Conservation (phyloP, 441 rosid genomes). For the Populus hybrid region DNA sequence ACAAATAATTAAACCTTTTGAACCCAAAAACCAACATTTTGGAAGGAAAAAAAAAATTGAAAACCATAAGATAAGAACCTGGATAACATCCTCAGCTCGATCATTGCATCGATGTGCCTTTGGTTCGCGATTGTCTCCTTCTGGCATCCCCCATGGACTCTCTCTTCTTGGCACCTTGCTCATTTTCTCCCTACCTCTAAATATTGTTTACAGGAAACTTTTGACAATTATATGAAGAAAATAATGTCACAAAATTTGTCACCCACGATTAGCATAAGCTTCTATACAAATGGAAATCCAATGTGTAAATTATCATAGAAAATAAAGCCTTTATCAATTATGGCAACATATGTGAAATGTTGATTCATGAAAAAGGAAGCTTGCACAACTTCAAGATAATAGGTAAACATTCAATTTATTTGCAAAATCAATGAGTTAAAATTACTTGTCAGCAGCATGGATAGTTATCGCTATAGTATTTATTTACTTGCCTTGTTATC, state of each 20-base stretch:
- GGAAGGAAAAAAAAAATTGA: not conserved
- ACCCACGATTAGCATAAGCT: not conserved
- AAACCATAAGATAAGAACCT: constrained; percentile 34
- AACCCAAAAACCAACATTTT: not conserved
- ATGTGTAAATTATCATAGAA: not conserved
- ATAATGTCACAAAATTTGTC: not conserved
- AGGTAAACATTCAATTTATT: not conserved
- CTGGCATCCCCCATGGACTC: constrained; percentile 93
- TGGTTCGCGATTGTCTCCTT: constrained; percentile 74
- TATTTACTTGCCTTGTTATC: not conserved
- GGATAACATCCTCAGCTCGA: constrained; percentile 93
- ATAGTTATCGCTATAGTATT: not conserved
- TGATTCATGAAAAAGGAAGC: not conserved
- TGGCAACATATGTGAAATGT: not conserved
- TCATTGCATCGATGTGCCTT: constrained; percentile 97
- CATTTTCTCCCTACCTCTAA: constrained; percentile 33
- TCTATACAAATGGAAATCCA: not conserved
- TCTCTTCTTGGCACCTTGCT: constrained; percentile 96
- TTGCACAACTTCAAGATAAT: not conserved
- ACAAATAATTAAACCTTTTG: not conserved
- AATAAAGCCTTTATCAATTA: not conserved
- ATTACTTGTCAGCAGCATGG: not conserved
- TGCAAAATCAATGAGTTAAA: not conserved
- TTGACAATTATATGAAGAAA: not conserved
- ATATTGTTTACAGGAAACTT: not conserved